Conservation (phyloP, 768 basidiomycete species). For the Suillus ampliporus region DNA sequence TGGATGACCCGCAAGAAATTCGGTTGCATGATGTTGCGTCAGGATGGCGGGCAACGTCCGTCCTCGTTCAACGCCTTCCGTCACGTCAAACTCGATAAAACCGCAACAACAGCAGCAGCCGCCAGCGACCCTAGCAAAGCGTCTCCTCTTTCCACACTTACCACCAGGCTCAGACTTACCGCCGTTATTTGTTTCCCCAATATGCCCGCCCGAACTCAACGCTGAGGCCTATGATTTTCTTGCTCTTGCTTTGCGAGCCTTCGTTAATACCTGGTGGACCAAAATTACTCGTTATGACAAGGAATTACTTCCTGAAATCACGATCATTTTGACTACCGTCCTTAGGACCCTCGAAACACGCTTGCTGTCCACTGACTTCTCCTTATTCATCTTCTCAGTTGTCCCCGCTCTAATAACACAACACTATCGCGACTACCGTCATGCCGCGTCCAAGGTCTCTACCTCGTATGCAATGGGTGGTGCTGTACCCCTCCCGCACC, state of each 20-base stretch:
- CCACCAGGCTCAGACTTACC: conserved; percentile 52
- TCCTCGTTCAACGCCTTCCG: conserved; percentile 30
- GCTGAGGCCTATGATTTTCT: conserved; percentile 70
- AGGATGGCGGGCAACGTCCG: conserved; percentile 14
- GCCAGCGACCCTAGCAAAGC: conserved; percentile 50
- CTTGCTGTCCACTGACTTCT: conserved; percentile 56
- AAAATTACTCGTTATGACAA: conserved; percentile 84
- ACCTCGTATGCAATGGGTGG: conserved; percentile 77
- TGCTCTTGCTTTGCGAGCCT: conserved; percentile 79
- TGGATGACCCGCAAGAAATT: not conserved
- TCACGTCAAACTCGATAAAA: conserved; percentile 21
- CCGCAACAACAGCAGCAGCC: conserved; percentile 22
- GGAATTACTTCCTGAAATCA: conserved; percentile 77
- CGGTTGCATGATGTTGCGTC: not conserved
- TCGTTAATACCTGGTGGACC: conserved; percentile 86
- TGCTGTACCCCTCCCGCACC: conserved; percentile 60
- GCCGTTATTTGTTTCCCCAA: conserved; percentile 53
- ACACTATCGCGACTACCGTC: conserved; percentile 81
- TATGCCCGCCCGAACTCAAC: conserved; percentile 59
- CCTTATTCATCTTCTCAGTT: conserved; percentile 64
- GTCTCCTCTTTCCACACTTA: conserved; percentile 68
- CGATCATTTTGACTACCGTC: conserved; percentile 60
- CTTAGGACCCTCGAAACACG: conserved; percentile 66
- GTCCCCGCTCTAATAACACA: conserved; percentile 71
- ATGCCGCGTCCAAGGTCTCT: conserved; percentile 61